phyloP scores from a whole-genome alignment of 345 rosid genomes.

The Microcos paniculata region DNA sequence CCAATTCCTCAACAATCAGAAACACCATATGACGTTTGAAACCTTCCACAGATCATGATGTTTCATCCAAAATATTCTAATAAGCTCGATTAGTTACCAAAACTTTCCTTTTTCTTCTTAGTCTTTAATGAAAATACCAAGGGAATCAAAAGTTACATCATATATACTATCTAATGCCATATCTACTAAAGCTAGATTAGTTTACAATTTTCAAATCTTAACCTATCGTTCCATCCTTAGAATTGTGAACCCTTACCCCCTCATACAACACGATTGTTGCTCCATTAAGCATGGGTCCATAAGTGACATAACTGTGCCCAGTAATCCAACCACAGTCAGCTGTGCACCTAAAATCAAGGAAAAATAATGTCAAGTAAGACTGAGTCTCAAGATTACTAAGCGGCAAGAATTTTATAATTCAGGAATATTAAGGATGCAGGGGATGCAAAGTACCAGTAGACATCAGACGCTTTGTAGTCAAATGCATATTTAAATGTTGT shows the following conservation, averaged over 20 bases:
- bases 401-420: conserved; percentile 16
- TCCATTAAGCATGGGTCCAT: conserved; percentile 98
- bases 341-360: conserved; percentile 73
- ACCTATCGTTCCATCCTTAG: conserved; percentile 3
- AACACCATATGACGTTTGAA: neutral
- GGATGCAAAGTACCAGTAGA: conserved; percentile 69
- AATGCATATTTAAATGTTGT: conserved; percentile 97
- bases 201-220: neutral
- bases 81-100: neutral
- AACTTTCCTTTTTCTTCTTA: neutral
- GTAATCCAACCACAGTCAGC: conserved; percentile 99
- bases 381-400: neutral
- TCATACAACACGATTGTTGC: conserved; percentile 75
- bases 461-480: conserved; percentile 86
- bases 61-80: neutral
- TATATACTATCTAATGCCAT: neutral
- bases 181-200: neutral
- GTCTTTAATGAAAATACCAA: neutral
- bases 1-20: neutral
- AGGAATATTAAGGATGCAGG: conserved; percentile 9
- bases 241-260: conserved; percentile 66
- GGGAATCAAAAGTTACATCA: neutral
- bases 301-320: conserved; percentile 97
- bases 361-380: neutral
- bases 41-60: neutral